Base-by-base conservation (phyloP, 805 yeast species). In the Wickerhamomyces strasburgensis region DNA sequence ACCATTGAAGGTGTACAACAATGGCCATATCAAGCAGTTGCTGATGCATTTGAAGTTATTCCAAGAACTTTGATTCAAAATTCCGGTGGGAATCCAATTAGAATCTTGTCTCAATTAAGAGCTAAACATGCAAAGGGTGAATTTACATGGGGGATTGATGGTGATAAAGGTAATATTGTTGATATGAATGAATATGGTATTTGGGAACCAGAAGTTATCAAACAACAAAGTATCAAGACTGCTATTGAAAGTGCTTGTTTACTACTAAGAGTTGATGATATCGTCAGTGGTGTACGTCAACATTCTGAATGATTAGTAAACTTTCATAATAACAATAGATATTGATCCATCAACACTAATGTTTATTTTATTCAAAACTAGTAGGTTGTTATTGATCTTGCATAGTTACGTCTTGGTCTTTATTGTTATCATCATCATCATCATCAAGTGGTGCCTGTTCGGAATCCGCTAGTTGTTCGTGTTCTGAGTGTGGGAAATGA, bases 121-220 rank as follows among this genome's bases (percentile, higher is more conserved):
- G 96, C 98, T 27, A 87, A 88, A 61, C 99, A 93, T 57, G 96
- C 98, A 8, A 80, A 83, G 55, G 98, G 97, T 34, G 72, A 74
- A 29, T 70, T 70, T 57, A 84, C 96, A 1, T 84, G 70, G 62
- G 99, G 99, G 57, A 78, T 93, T 42, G 95, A 93, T 60, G 99
- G 99, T 48, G 96, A 90, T 49, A 69, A 72, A 41, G 98, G 98
- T 48, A 87, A 84, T 64, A 75, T 93, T 40, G 97, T 85, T 19
- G 97, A 93, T 59, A 93, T 93, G 99, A 77, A 83, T 47, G 82
- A 78, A 19, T 90, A 88, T 62, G 98, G 99, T 19, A 83, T 93
- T 47, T 93, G 98, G 98, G 99, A 93, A 68, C 99, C 99, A 14
- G 97, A 90, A 67, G 97, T 86, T 34, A 86, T 93, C 64, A 93